Evolutionary conservation across 768 basidiomycete genomes (phyloP), one percentile per base, ranked within the genome.

Genomic region (Suillus bovinus): DNA sequence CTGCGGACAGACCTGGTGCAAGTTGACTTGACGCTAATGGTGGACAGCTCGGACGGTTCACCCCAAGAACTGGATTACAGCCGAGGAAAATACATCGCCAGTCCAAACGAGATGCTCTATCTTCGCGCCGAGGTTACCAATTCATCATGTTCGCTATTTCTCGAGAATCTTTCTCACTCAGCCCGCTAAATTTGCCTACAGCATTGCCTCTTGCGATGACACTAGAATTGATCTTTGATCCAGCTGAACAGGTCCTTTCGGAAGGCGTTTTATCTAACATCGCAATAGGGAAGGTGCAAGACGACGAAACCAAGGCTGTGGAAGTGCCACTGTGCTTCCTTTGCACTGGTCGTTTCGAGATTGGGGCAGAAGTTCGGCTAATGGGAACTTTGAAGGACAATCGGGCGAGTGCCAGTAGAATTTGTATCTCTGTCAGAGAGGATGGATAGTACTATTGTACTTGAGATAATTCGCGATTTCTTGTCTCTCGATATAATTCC

Each of bases 271-370:
- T 84, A 29, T 78, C 78, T 10, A 84, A 88, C 56, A 78, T 93
- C 29, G 79, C 86, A 3, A 64, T 94, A 4, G 91, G 91, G 4
- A 78, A 78, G n/a, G 70, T 96, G 55, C 79, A 79, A 49, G 73
- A 74, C 24, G 88, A 86, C 2, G 82, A 84, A 63, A 79, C 81
- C 16, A 75, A 76, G 38, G 78, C 81, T 39, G 67, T 87, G 5
- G 81, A 86, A 50, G 76, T 83, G 1, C 81, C 86, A 2, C 63
- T 95, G 14, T 90, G 88, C 68, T 93, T 96, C 74, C 81, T 94
- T 22, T 81, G 90, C 14, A 78, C 79, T 50, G 93, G 93, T 10
- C 74, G 78, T 58, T 94, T 91, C 63, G 79, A 80, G 60, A 67
- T 86, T 22, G 68, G 70, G 1, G 78, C 76, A 5, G 79, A 79